These are phyloP conservation scores for Lactarius pseudohatsudake DNA, from an alignment of 768 basidiomycete species.

Conservation along the genomic window DNA sequence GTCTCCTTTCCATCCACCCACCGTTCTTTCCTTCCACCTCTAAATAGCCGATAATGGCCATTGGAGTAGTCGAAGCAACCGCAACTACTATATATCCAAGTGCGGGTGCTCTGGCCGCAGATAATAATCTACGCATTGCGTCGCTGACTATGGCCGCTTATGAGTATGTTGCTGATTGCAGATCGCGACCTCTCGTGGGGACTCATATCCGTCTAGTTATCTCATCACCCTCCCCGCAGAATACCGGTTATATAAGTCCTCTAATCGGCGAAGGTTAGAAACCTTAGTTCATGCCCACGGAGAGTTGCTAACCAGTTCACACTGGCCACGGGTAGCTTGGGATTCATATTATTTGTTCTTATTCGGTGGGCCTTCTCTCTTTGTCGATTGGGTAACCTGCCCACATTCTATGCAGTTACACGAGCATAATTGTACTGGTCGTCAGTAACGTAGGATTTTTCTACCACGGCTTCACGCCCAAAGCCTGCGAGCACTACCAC, in stretches of 20 bases:
- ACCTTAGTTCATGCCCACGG: too few relatives aligned
- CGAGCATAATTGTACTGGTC: conserved; percentile 48
- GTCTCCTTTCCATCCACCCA: neutral
- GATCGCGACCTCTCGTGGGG: neutral
- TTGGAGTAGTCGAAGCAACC: neutral
- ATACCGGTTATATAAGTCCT: conserved; percentile 21
- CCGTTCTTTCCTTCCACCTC: neutral
- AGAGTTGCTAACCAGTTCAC: neutral
- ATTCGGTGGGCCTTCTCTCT: conserved; percentile 17
- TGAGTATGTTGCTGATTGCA: conserved; percentile 19
- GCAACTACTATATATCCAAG: neutral
- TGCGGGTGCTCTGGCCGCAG: neutral
- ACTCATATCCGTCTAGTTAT: conserved; percentile 18
- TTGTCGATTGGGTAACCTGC: neutral
- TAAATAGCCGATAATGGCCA: neutral
- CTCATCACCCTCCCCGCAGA: conserved; percentile 28
- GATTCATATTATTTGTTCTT: conserved; percentile 24
- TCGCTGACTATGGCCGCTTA: conserved; percentile 26
- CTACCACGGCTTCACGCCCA: conserved; percentile 45
- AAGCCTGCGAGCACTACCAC: conserved; percentile 50
- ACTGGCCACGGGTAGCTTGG: conserved; percentile 12
- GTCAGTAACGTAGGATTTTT: conserved; percentile 63
- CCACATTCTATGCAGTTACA: conserved; percentile 35
- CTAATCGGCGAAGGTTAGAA: conserved; percentile 10
- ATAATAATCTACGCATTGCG: conserved; percentile 26